These are phyloP conservation scores for Phaseolus lunatus DNA, from an alignment of 306 rosid genomes.

Conservation along the genomic window DNA sequence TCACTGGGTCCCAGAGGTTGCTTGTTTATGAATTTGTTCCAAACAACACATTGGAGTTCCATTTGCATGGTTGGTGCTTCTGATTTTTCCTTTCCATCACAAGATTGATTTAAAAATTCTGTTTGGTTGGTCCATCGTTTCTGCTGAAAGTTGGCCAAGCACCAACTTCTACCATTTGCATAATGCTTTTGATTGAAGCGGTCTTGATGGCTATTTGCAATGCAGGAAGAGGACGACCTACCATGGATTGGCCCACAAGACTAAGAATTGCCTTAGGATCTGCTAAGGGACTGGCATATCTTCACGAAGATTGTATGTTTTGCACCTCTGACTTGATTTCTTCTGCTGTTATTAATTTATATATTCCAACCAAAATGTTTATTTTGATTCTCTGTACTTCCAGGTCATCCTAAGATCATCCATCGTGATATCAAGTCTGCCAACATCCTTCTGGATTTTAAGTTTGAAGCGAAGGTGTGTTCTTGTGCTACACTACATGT, in stretches of 20 bases:
- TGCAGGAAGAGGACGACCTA: conserved; percentile 87
- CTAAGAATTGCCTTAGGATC: conserved; percentile 85
- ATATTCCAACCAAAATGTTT: conserved; percentile 24
- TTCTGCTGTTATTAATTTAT: not conserved
- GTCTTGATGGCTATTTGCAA: conserved; percentile 42
- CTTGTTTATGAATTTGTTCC: conserved; percentile 95
- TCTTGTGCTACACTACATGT: conserved; percentile 22
- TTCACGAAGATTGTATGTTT: conserved; percentile 95
- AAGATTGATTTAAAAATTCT: conserved; percentile 3
- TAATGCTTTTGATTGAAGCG: conserved; percentile 32
- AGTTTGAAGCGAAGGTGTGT: conserved; percentile 90
- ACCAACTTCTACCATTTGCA: conserved; percentile 8
- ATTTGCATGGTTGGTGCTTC: conserved; percentile 72
- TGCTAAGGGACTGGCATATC: conserved; percentile 96
- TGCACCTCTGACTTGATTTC: conserved; percentile 21
- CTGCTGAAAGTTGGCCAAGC: conserved; percentile 21
- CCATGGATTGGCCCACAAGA: conserved; percentile 94
- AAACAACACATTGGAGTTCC: conserved; percentile 89
- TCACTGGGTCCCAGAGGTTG: conserved; percentile 74
- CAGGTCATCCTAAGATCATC: conserved; percentile 98
- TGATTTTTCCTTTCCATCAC: conserved; percentile 22
- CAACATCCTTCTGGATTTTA: conserved; percentile 88
- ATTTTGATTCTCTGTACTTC: conserved; percentile 24
- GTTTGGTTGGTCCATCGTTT: conserved; percentile 37
- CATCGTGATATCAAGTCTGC: conserved; percentile 96